Base-by-base conservation (phyloP, 345 rosid species). In the Brassica rapa region DNA sequence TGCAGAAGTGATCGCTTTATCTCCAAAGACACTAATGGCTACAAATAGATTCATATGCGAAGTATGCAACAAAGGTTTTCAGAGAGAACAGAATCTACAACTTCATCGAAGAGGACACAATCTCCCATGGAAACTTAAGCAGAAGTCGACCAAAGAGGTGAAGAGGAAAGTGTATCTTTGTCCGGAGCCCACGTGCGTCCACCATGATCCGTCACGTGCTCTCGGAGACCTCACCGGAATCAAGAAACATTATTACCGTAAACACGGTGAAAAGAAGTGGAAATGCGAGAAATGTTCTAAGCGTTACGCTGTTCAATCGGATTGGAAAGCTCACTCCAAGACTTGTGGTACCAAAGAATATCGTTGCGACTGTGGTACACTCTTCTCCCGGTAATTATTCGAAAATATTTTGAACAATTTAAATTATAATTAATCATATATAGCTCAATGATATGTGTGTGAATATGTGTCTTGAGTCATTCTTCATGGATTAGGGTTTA, bases 31-130 rank as follows among this genome's bases (percentile, higher is more conserved):
- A 23, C 89, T 91, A 80, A 89, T 89, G 93, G 92, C 93, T 61
- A 89, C 96, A 80, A 91, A 91, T 84, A 85, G 93, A 82, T 91
- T 89, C 87, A 89, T 91, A 43, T 91, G 96, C 70, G 96, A 89
- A 82, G 93, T 91, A 75, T 91, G 96, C 88, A 89, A 89, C 80
- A 91, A 89, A 84, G 96, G 96, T 61, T 91, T 91, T 73, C 93
- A 89, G 81, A 88, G 96, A 82, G 96, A 89, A 81, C 96, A 91
- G 67, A 91, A 91, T 74, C 82, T 91, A 77, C 96, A 91, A 73
- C 96, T 91, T 24, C 96, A 91, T 83, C 84, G 96, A 85, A 89
- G 93, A 88, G 96, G 96, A 85, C 96, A 91, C 82, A 91, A 89
- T 72, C 82, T 91, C 43, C 96, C 96, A 70, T 91, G 93, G 93